A percentile compares a stretch with the other conserved stretches of the same genome.
These are phyloP conservation scores for Calonectria pseudoturangicola DNA, from an alignment of 2,329 filamentous ascomycete species.

Conservation along the genomic window DNA sequence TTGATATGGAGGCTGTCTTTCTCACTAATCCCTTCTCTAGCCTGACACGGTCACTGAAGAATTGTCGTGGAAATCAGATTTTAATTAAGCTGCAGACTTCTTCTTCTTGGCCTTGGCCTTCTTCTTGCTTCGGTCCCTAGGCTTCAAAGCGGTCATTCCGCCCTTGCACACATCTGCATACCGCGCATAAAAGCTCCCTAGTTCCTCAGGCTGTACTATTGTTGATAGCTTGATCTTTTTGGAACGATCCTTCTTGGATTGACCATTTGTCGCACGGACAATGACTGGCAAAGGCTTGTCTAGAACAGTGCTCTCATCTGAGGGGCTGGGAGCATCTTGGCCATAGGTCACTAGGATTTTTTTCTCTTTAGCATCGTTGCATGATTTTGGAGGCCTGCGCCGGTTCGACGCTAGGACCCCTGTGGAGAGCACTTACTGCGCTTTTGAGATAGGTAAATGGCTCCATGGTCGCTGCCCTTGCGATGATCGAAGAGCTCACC, in stretches of 20 bases:
- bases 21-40: not conserved
- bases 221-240: constrained; percentile 87
- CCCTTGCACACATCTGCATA: constrained; percentile 95
- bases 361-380: constrained; percentile 33
- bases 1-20: constrained; percentile 7
- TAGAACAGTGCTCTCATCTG: constrained; percentile 72
- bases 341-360: constrained; percentile 64
- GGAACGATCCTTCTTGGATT: constrained; percentile 73
- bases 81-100: constrained; percentile 62
- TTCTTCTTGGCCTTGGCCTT: constrained; percentile 86
- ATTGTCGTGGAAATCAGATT: not conserved
- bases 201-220: constrained; percentile 82
- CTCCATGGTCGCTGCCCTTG: constrained; percentile 82
- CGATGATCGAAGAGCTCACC: constrained; percentile 79
- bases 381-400: not conserved
- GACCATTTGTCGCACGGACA: constrained; percentile 89
- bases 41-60: not conserved
- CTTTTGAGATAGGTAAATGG: constrained; percentile 85
- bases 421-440: constrained; percentile 71
- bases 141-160: constrained; percentile 93
- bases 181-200: constrained; percentile 87
- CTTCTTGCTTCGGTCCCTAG: constrained; percentile 91
- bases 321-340: constrained; percentile 65
- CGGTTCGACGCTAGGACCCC: not conserved
- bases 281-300: constrained; percentile 83